Evolutionary conservation across 805 yeast genomes (phyloP), one percentile per base, ranked within the genome.

Genomic region (Starmerella riodocensis): DNA sequence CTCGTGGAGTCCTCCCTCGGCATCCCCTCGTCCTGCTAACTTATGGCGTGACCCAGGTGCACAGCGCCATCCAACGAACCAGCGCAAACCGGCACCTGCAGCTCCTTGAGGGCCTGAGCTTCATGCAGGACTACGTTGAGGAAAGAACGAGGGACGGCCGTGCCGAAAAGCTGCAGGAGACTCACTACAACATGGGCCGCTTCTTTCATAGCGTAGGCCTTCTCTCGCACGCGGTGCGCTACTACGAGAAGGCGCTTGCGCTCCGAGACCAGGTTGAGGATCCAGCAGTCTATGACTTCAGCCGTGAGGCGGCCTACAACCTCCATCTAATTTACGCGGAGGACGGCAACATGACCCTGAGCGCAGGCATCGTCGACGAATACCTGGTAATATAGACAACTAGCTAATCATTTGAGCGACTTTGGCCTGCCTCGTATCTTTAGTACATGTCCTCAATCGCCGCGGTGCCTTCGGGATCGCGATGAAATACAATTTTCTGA

Each of bases 41-140:
- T 27, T 64, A 81, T 32, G 96, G 91, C 0, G 58, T 91, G 29
- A 75, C 86, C 0, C 86, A 85, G 59, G 63, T 86, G 19, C 95
- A 88, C 51, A 69, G 97, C 31, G 80, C 96, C 0, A 78, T 86
- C 76, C 97, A 91, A 59, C 67, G 98, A 46, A 74, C 82, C 42
- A 78, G 94, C 4, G 68, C 76, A 6, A 82, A 84, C 56, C 72
- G 96, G 40, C 95, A 88, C 53, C 67, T 80, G 42, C 96, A 86
- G 54, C 65, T 91, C 18, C 62, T 91, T 1, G 96, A 91, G 53
- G 96, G 95, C 0, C 61, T 91, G 34, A 74, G 86, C 40, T 85
- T 72, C 52, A 55, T 91, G 44, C 59, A 71, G 53, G 91, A 83
- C 49, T 91, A 91, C 51, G 65, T 67, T 29, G 73, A 71, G 14